These are phyloP conservation scores for Aaosphaeria pasadenensis DNA, from an alignment of 2,329 filamentous ascomycete species.

Conservation along the genomic window DNA sequence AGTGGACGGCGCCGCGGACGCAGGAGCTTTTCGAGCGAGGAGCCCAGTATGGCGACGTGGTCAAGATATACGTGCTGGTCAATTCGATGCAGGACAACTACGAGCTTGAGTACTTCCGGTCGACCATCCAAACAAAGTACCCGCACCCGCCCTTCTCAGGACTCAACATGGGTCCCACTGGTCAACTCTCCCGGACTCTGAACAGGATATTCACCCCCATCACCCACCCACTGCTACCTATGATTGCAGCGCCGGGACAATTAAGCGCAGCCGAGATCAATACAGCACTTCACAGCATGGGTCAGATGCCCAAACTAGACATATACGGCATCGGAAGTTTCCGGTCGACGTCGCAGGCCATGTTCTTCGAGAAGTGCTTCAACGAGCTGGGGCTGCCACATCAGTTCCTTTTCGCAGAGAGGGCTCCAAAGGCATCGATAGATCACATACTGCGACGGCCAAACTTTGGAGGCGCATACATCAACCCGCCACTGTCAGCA, in stretches of 20 bases:
- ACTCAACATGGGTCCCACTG: constrained; percentile 84
- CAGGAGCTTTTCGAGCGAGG: constrained; percentile 70
- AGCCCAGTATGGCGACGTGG: constrained; percentile 73
- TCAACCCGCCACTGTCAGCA: constrained; percentile 66
- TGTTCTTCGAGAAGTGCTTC: constrained; percentile 72
- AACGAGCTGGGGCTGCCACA: constrained; percentile 76
- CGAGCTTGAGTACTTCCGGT: constrained; percentile 85
- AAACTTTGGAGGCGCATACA: constrained; percentile 77
- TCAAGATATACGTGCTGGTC: constrained; percentile 88
- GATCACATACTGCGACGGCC: constrained; percentile 70
- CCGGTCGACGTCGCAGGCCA: constrained; percentile 70
- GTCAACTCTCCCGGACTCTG: constrained; percentile 77
- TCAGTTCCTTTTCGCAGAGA: constrained; percentile 71
- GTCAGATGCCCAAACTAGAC: constrained; percentile 74
- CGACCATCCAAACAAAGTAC: constrained; percentile 67
- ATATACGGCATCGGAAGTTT: constrained; percentile 78
- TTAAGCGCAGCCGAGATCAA: constrained; percentile 86
- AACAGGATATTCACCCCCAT: constrained; percentile 88
- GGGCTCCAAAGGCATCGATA: constrained; percentile 63
- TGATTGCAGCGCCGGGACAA: constrained; percentile 82
- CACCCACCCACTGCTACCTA: constrained; percentile 78
- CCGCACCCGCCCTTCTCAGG: constrained; percentile 74
- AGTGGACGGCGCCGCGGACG: constrained; percentile 74
- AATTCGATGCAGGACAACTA: constrained; percentile 83
- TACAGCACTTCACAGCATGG: constrained; percentile 71